Evolutionary conservation across 2,329 filamentous ascomycete genomes (phyloP).

Genomic region (Bertia moriformis): DNA sequence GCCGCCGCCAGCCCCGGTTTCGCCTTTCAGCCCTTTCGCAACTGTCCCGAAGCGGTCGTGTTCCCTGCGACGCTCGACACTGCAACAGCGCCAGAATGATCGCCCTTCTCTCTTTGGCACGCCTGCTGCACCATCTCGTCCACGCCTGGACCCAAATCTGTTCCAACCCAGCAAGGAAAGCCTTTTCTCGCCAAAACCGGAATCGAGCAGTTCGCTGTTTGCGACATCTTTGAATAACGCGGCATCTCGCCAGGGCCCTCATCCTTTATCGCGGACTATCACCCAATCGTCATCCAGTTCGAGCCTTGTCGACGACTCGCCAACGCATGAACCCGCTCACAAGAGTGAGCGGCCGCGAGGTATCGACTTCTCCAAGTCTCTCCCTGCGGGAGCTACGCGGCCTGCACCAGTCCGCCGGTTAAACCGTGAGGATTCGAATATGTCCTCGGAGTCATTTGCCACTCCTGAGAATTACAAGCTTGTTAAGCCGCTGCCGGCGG

Average conservation of each 20-base stretch:
- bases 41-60: not conserved
- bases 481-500: conserved; percentile 62
- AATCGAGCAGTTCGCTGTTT: not conserved
- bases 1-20: not conserved
- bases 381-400: conserved; percentile 51
- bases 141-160: not conserved
- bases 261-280: conserved; percentile 74
- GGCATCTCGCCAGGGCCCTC: conserved; percentile 22
- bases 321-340: conserved; percentile 42
- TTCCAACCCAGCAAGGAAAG: not conserved
- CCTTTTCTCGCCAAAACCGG: not conserved
- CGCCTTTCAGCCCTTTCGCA: not conserved
- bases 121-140: not conserved
- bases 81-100: not conserved
- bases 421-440: conserved; percentile 26
- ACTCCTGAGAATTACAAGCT: conserved; percentile 67
- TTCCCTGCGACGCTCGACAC: not conserved
- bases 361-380: conserved; percentile 56
- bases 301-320: conserved; percentile 57
- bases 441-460: conserved; percentile 39
- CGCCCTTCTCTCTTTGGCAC: not conserved
- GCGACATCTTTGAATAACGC: not conserved
- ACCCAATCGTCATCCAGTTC: conserved; percentile 77
- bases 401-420: conserved; percentile 29
- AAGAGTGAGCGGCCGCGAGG: conserved; percentile 34